phyloP scores from a whole-genome alignment of 2,329 filamentous ascomycete genomes.

The Endothia cerciana region DNA sequence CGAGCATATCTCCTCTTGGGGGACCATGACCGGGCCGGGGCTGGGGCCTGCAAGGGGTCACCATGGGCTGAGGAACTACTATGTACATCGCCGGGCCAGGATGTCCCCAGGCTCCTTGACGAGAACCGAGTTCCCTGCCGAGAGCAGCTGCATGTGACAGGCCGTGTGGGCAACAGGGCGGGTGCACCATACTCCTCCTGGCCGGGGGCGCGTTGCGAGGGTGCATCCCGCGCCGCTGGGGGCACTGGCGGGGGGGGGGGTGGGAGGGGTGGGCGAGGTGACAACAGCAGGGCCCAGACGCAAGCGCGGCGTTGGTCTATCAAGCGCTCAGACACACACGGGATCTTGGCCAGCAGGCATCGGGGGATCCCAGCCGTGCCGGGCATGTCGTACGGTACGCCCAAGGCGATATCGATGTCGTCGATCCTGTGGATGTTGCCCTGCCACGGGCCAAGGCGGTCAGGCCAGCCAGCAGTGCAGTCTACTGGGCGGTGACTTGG shows the following conservation, averaged over 20 bases:
- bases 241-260: too few species aligned
- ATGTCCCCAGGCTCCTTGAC: not conserved
- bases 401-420: not conserved
- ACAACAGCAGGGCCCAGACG: not conserved
- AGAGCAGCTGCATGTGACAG: not conserved
- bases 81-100: not conserved
- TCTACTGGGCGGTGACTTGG: not conserved
- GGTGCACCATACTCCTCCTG: not conserved
- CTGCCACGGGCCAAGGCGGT: not conserved
- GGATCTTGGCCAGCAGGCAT: too few species aligned
- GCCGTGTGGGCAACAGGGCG: not conserved
- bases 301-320: not conserved
- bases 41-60: not conserved
- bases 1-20: not conserved
- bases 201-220: too few species aligned
- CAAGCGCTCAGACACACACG: too few species aligned
- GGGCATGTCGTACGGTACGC: too few species aligned
- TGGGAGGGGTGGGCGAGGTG: too few species aligned
- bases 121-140: not conserved
- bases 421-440: constrained; percentile 1
- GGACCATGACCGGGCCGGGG: too few species aligned
- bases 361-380: too few species aligned
- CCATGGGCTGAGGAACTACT: not conserved
- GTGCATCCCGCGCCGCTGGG: too few species aligned
- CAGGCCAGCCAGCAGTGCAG: not conserved